phyloP scores from a whole-genome alignment of 306 rosid genomes.

The Trichosanthes cucumerina region DNA sequence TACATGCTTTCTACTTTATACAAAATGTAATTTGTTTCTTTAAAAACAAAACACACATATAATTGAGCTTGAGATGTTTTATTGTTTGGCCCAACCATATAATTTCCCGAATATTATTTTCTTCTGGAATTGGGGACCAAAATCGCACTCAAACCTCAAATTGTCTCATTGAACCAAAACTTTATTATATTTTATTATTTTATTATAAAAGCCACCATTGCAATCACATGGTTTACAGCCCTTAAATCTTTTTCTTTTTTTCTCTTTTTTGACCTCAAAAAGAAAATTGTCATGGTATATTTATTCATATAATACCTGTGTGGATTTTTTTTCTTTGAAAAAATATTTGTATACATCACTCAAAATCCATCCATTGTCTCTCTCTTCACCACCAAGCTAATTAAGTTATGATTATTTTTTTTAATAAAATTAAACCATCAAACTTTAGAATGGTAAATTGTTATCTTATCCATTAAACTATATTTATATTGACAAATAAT shows the following conservation, averaged over 20 bases:
- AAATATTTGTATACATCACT: neutral
- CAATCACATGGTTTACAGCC: slow-evolving; percentile 5
- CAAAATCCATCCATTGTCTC: neutral
- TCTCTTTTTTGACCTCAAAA: neutral
- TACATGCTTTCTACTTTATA: neutral
- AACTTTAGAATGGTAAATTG: no score
- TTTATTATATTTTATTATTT: neutral
- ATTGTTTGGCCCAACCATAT: slow-evolving; percentile 4
- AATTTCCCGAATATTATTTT: neutral
- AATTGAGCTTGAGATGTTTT: neutral
- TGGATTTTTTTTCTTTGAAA: neutral
- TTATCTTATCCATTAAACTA: no score
- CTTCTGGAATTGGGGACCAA: neutral
- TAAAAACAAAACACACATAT: neutral
- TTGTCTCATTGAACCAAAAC: neutral
- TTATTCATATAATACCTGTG: neutral
- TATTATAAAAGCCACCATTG: neutral
- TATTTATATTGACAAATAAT: no score
- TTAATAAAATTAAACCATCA: no score
- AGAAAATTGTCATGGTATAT: neutral
- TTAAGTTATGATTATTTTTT: neutral
- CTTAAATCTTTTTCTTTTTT: neutral
- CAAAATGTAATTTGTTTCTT: neutral
- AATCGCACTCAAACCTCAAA: neutral
- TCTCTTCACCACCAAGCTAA: neutral